Evolutionary conservation across 495 filamentous ascomycete genomes (phyloP).

Genomic region (Bacidia gigantensis): DNA sequence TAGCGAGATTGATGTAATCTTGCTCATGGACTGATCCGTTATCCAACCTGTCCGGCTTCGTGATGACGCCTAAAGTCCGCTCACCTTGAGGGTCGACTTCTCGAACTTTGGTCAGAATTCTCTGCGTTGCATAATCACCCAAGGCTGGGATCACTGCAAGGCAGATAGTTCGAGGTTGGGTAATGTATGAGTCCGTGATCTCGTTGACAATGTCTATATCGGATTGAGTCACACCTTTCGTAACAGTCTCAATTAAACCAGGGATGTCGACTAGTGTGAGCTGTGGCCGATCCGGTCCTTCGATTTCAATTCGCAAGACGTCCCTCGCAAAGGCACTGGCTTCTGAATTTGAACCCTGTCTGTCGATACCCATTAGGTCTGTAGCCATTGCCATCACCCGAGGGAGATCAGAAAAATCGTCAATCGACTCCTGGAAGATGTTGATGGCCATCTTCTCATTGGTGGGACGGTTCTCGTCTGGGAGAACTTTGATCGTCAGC

Average conservation of each 20-base stretch:
- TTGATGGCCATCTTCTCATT: not conserved
- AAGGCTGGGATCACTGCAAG: constrained; percentile 12
- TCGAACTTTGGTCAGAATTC: constrained; percentile 57
- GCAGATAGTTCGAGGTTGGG: constrained; percentile 7
- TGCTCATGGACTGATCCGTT: constrained; percentile 23
- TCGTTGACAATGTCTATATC: constrained; percentile 12
- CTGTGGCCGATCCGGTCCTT: constrained; percentile 37
- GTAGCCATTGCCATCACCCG: constrained; percentile 37
- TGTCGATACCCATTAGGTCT: constrained; percentile 35
- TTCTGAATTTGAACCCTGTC: constrained; percentile 6
- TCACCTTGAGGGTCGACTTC: constrained; percentile 62
- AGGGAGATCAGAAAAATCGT: constrained; percentile 19
- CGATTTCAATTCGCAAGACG: constrained; percentile 37
- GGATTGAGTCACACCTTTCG: constrained; percentile 2
- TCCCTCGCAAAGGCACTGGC: constrained; percentile 33
- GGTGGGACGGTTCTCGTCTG: not conserved
- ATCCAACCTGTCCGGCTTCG: constrained; percentile 18
- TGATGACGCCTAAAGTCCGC: constrained; percentile 13
- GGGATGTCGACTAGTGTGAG: constrained; percentile 45
- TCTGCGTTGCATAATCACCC: constrained; percentile 14
- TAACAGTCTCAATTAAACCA: constrained; percentile 32
- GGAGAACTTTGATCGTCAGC: not conserved
- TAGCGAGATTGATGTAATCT: constrained; percentile 23
- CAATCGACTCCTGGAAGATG: not conserved
- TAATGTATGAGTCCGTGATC: constrained; percentile 11